A percentile compares a stretch with the other conserved stretches of the same genome.
Conservation (phyloP, 1,139 yeast species). For the Hansenula lynferdii region DNA sequence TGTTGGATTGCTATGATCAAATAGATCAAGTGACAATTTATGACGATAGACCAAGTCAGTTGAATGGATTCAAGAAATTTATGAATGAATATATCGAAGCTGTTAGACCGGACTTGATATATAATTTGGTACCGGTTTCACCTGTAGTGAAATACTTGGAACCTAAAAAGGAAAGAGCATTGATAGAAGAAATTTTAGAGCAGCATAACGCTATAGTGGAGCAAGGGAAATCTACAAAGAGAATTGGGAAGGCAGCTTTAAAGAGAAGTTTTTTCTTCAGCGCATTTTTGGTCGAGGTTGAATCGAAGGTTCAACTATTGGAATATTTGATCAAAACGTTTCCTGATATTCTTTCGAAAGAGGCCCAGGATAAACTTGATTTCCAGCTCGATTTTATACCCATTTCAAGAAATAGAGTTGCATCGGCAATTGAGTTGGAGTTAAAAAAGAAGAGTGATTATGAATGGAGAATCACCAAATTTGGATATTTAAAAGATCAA, state of each 20-base stretch:
- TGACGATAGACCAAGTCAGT: conserved; percentile 37
- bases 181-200: conserved; percentile 25
- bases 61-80: conserved; percentile 29
- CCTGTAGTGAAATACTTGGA: conserved; percentile 23
- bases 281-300: conserved; percentile 22
- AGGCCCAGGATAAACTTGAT: conserved; percentile 7
- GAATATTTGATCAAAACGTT: conserved; percentile 9
- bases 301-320: conserved; percentile 17
- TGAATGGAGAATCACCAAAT: conserved; percentile 23
- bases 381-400: conserved; percentile 20
- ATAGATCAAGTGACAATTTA: conserved; percentile 31
- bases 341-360: conserved; percentile 14
- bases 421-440: conserved; percentile 6
- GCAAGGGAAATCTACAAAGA: conserved; percentile 8
- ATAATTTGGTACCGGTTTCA: conserved; percentile 26
- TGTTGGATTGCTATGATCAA: conserved; percentile 26
- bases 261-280: conserved; percentile 22
- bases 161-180: conserved; percentile 26
- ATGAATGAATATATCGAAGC: conserved; percentile 25
- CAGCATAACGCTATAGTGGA: conserved; percentile 26
- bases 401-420: conserved; percentile 13
- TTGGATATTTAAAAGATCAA: conserved; percentile 20
- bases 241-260: conserved; percentile 16
- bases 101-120: conserved; percentile 19
- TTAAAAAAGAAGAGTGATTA: conserved; percentile 4